These are phyloP conservation scores for Hypoxylon perforatum DNA, from an alignment of 495 filamentous ascomycete species.

Conservation along the genomic window DNA sequence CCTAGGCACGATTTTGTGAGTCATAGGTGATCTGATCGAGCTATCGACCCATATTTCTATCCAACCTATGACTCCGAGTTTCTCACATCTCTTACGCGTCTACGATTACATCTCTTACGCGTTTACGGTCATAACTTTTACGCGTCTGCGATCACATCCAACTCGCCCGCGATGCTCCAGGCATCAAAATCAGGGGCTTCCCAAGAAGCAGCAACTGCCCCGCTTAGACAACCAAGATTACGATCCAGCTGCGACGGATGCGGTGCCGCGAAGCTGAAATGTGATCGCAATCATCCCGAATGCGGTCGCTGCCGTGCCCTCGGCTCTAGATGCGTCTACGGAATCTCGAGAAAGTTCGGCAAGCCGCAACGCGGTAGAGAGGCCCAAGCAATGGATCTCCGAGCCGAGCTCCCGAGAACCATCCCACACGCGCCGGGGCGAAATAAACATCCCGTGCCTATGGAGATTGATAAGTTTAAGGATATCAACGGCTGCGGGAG, in stretches of 20 bases:
- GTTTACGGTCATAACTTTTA: no score
- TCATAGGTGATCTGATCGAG: not conserved
- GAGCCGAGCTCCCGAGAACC: not conserved
- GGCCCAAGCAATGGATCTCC: not conserved
- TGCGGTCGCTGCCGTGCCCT: slow-evolving; percentile 52
- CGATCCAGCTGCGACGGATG: slow-evolving; percentile 55
- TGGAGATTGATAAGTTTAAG: not conserved
- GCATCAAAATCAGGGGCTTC: not conserved
- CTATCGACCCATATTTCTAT: no score
- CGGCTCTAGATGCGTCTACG: slow-evolving; percentile 52
- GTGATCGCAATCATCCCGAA: slow-evolving; percentile 50
- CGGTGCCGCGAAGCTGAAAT: slow-evolving; percentile 53
- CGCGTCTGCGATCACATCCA: not conserved
- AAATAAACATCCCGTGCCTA: not conserved
- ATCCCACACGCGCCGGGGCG: not conserved
- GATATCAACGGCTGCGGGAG: not conserved
- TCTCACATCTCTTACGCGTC: no score
- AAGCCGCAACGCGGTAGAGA: slow-evolving; percentile 21
- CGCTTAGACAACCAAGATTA: slow-evolving; percentile 37
- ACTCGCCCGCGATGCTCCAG: not conserved
- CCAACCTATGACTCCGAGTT: not conserved
- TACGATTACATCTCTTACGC: no score
- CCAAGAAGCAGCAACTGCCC: not conserved
- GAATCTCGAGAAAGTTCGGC: slow-evolving; percentile 46
- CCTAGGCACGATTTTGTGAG: no score